Evolutionary conservation across 352 stramenopile genomes (phyloP).

Genomic region (Phytophthora colocasiae): DNA sequence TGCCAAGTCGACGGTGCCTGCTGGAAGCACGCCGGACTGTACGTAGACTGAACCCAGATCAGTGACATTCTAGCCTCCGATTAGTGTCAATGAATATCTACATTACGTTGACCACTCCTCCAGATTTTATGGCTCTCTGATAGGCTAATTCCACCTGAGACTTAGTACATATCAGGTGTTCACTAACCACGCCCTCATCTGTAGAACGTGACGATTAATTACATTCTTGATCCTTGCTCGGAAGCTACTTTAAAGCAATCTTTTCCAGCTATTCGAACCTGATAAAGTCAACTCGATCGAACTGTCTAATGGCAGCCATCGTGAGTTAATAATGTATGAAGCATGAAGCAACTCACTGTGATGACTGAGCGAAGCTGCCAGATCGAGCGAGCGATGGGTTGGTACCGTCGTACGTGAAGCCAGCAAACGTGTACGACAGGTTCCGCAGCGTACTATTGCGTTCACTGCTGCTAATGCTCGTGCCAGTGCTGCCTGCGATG

Average conservation of each 20-base stretch:
- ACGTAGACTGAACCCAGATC: too few species aligned
- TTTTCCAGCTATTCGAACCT: neutral
- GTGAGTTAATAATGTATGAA: conserved; percentile 37
- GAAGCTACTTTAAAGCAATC: conserved; percentile 8
- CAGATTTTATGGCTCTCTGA: too few species aligned
- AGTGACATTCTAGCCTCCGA: too few species aligned
- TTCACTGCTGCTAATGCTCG: conserved; percentile 40
- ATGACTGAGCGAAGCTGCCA: conserved; percentile 44
- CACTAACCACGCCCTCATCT: too few species aligned
- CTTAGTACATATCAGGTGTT: too few species aligned
- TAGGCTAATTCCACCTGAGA: too few species aligned
- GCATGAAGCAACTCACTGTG: conserved; percentile 20
- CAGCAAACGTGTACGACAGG: conserved; percentile 87
- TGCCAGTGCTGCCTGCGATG: conserved; percentile 45
- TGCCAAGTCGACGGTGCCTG: too few species aligned
- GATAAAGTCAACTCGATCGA: conserved; percentile 11
- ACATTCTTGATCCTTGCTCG: conserved; percentile 26
- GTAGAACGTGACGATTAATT: conserved; percentile 37
- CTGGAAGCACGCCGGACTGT: too few species aligned
- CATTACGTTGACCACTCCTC: too few species aligned
- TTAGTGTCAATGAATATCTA: too few species aligned
- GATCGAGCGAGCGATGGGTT: conserved; percentile 49
- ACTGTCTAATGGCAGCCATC: conserved; percentile 4
- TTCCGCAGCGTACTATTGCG: conserved; percentile 78
- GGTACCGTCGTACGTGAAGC: conserved; percentile 85